These are phyloP conservation scores for Fusarium verticillioides DNA, from an alignment of 2,329 filamentous ascomycete species.

Conservation along the genomic window DNA sequence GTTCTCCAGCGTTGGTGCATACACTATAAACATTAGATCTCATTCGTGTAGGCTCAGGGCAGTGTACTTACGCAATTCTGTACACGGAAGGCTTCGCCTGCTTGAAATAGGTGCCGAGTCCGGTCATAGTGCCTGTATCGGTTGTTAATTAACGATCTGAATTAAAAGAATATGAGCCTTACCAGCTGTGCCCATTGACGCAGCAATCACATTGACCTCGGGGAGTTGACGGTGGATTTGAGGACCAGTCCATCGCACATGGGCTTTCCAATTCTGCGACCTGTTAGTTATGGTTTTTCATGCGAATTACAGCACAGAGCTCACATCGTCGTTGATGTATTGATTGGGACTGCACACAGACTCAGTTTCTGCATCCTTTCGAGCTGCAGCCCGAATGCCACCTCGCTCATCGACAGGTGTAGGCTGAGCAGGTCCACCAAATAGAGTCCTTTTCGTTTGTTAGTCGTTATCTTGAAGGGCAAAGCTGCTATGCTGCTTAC, in stretches of 20 bases:
- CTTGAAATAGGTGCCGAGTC: slow-evolving; percentile 63
- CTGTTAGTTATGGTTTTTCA: not conserved
- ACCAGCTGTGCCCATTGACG: slow-evolving; percentile 64
- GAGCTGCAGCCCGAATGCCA: slow-evolving; percentile 46
- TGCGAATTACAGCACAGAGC: not conserved
- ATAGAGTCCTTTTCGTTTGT: slow-evolving; percentile 42
- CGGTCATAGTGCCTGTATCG: slow-evolving; percentile 56
- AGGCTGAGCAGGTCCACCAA: slow-evolving; percentile 50
- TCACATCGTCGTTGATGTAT: slow-evolving; percentile 49
- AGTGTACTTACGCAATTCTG: slow-evolving; percentile 46
- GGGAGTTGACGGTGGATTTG: slow-evolving; percentile 68
- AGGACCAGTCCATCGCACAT: slow-evolving; percentile 68
- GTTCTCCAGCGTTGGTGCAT: slow-evolving; percentile 66
- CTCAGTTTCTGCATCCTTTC: slow-evolving; percentile 46
- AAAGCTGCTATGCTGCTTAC: slow-evolving; percentile 33
- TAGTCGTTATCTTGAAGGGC: not conserved
- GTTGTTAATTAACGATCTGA: not conserved
- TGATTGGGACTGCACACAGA: slow-evolving; percentile 48
- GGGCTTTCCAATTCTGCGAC: slow-evolving; percentile 61
- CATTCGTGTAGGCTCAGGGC: too few species aligned
- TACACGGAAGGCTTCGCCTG: slow-evolving; percentile 60
- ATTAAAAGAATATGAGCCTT: not conserved
- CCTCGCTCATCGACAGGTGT: slow-evolving; percentile 48
- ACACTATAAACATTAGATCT: slow-evolving; percentile 54
- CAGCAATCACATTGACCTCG: slow-evolving; percentile 64